These are phyloP conservation scores for Eimeria sp. DNA, from an alignment of 169 alveolate genomes.

Conservation along the genomic window DNA sequence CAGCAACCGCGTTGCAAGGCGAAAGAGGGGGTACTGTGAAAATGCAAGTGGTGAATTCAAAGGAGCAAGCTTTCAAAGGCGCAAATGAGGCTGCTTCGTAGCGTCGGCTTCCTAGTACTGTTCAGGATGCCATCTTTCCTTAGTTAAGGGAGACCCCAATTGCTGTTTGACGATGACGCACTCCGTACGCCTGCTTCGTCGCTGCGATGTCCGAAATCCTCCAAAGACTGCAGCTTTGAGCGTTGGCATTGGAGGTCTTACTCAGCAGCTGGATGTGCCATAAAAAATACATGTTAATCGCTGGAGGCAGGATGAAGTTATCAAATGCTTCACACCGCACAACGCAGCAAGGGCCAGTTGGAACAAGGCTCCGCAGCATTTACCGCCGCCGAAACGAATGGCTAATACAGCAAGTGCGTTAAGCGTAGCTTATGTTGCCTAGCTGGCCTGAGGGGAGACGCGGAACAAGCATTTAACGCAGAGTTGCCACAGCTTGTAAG, in stretches of 20 bases:
- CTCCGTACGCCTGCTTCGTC: too few species aligned
- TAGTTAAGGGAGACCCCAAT: too few species aligned
- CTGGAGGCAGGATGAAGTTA: not conserved
- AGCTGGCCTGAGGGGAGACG: not conserved
- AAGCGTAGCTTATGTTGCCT: too few species aligned
- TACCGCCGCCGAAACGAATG: not conserved
- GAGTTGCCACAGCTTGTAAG: not conserved
- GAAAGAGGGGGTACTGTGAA: not conserved
- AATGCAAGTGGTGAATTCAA: too few species aligned
- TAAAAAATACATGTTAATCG: not conserved
- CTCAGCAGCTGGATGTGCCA: not conserved
- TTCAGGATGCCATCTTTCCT: too few species aligned
- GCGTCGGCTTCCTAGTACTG: too few species aligned
- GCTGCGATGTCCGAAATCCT: too few species aligned
- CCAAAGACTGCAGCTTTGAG: not conserved
- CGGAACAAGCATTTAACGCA: not conserved
- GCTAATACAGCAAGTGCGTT: not conserved
- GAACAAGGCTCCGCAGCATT: not conserved
- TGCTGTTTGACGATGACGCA: not conserved
- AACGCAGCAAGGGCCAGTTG: not conserved
- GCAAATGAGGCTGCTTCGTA: too few species aligned
- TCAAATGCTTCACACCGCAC: not conserved
- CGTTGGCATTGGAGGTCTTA: not conserved
- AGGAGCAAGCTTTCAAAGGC: too few species aligned
- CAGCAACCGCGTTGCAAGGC: not conserved